phyloP scores from a whole-genome alignment of 2,329 filamentous ascomycete genomes.

The Epichloe amarillans region DNA sequence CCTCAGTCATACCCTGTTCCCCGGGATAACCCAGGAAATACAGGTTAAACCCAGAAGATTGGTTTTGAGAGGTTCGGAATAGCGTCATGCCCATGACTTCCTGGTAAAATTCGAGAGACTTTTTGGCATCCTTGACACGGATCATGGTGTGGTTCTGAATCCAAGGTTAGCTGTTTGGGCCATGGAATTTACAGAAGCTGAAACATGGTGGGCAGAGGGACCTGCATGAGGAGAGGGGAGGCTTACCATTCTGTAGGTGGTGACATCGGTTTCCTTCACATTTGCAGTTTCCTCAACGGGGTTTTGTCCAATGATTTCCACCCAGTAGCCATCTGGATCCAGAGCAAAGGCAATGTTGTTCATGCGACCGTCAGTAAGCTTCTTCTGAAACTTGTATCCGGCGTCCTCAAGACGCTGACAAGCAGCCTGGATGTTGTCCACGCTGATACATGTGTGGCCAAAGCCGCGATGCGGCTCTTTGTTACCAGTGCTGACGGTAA shows the following conservation, averaged over 20 bases:
- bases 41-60: slow-evolving; percentile 65
- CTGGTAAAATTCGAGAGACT: slow-evolving; percentile 67
- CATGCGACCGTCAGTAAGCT: slow-evolving; percentile 78
- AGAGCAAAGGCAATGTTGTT: slow-evolving; percentile 78
- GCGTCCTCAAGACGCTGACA: slow-evolving; percentile 82
- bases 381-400: slow-evolving; percentile 92
- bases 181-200: not conserved
- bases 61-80: slow-evolving; percentile 57
- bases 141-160: slow-evolving; percentile 84
- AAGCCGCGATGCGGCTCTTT: slow-evolving; percentile 74
- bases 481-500: slow-evolving; percentile 79
- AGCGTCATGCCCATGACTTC: slow-evolving; percentile 83
- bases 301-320: slow-evolving; percentile 68
- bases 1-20: slow-evolving; percentile 36
- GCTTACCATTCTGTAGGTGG: slow-evolving; percentile 57
- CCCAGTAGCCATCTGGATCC: slow-evolving; percentile 80
- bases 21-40: slow-evolving; percentile 82
- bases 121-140: slow-evolving; percentile 70
- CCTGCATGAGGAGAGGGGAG: not conserved
- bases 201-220: not conserved
- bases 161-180: not conserved
- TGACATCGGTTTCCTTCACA: slow-evolving; percentile 57
- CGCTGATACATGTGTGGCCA: slow-evolving; percentile 73
- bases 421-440: slow-evolving; percentile 76
- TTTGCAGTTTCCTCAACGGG: slow-evolving; percentile 57